These are phyloP conservation scores for Iris macrosiphon DNA, from an alignment of 106 monocot genomes.

Conservation along the genomic window DNA sequence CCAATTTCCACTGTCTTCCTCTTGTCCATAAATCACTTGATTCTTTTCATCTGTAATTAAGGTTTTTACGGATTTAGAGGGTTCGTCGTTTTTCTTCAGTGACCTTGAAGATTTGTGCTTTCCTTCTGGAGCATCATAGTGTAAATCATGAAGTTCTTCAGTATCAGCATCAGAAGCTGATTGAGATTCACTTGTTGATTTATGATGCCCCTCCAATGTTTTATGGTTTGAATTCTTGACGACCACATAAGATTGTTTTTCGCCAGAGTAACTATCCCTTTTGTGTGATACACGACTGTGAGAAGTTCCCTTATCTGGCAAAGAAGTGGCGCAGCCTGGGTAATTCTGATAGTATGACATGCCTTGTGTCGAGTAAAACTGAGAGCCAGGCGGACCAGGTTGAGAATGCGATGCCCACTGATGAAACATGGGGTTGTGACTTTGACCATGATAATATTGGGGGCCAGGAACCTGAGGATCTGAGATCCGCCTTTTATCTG, in stretches of 20 bases:
- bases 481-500: neutral
- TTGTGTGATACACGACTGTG: conserved; percentile 25
- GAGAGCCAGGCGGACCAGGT: conserved; percentile 38
- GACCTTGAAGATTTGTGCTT: conserved; percentile 34
- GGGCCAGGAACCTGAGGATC: neutral
- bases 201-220: conserved; percentile 32
- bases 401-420: conserved; percentile 63
- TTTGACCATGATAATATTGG: neutral
- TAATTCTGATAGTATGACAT: conserved; percentile 67
- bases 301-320: conserved; percentile 35
- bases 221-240: conserved; percentile 60
- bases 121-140: conserved; percentile 6
- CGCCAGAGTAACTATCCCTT: conserved; percentile 32
- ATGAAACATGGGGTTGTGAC: conserved; percentile 42
- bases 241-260: conserved; percentile 44
- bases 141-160: conserved; percentile 29
- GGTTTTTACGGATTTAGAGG: conserved; percentile 7
- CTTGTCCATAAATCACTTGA: conserved; percentile 18
- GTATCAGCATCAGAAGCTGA: conserved; percentile 32
- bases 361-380: conserved; percentile 55
- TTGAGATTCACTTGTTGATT: conserved; percentile 37
- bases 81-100: conserved; percentile 38
- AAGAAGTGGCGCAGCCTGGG: conserved; percentile 37
- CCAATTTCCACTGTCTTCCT: conserved; percentile 64
- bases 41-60: conserved; percentile 24